phyloP scores from a whole-genome alignment of 495 filamentous ascomycete genomes.

The Chaetomium tenue region DNA sequence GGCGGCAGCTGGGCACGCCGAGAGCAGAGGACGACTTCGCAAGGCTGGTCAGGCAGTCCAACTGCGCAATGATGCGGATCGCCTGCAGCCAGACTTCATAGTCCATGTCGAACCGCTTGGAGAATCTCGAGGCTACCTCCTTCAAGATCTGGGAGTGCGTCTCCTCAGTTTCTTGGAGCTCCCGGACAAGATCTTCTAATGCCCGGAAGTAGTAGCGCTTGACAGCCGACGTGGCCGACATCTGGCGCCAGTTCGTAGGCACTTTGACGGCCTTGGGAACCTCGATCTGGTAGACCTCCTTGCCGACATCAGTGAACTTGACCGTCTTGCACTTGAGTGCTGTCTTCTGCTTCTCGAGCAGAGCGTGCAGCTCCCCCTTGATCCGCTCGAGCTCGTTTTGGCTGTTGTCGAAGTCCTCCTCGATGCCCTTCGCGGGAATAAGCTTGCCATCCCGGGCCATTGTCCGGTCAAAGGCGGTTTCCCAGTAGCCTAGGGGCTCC shows the following conservation, averaged over 20 bases:
- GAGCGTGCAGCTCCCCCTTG: conserved; percentile 64
- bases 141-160: conserved; percentile 90
- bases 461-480: conserved; percentile 82
- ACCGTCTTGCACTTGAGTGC: conserved; percentile 67
- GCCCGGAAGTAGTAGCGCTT: conserved; percentile 95
- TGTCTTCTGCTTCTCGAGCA: conserved; percentile 68
- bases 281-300: conserved; percentile 96
- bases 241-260: conserved; percentile 87
- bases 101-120: conserved; percentile 79
- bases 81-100: conserved; percentile 86
- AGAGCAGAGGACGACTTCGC: conserved; percentile 81
- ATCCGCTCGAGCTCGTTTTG: conserved; percentile 72
- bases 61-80: conserved; percentile 80
- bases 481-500: conserved; percentile 76
- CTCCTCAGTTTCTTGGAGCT: conserved; percentile 90
- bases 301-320: conserved; percentile 84
- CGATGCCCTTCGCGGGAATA: conserved; percentile 84
- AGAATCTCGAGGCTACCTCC: conserved; percentile 81
- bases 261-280: conserved; percentile 84
- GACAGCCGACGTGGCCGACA: conserved; percentile 86
- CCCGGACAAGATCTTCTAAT: conserved; percentile 73
- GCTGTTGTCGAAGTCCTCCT: conserved; percentile 88
- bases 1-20: conserved; percentile 85
- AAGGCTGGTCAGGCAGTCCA: conserved; percentile 92
- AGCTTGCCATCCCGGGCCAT: conserved; percentile 74